Base-by-base conservation (phyloP, 257 asterid species). In the Solanum rostratum region DNA sequence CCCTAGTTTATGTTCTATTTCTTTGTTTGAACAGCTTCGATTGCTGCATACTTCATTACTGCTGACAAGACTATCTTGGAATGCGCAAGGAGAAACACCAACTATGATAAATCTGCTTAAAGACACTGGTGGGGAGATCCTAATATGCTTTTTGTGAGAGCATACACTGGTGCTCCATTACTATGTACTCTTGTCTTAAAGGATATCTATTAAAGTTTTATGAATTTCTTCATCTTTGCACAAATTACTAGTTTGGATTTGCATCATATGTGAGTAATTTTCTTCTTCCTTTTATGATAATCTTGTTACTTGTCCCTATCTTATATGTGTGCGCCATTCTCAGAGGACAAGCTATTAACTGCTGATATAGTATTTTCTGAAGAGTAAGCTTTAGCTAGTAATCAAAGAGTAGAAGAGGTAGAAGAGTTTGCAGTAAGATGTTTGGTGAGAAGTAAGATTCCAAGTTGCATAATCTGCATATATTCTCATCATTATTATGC, bases 21-120 rank as follows among this genome's bases (percentile, higher is more conserved):
- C 27, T 39, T 81, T 33, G 30, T 74, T 46, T 74, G 87, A 70
- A 84, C 94, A 93, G 98, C 97, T 71, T 92, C 98, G 7, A 91
- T 93, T 83, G 95, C 98, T 30, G 92, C 97, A 7, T 95, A 92
- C 90, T 95, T 95, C 92, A 93, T 95, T 85, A 91, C 96, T 33
- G 96, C 97, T 1, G 97, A 95, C 88, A 93, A 93, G 88, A 92
- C 96, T 53, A 93, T 95, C 68, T 84, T 93, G 91, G 94, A 92
- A 87, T 91, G 95, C 8, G 97, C 97, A 60, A 89, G 95, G 94
- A 89, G 89, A 85, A 95, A 93, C 81, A 68, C 96, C 6, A 91
- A 89, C 3, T 92, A 92, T 69, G 92, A 88, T 84, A 88, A 89
- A 79, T 83, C 90, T 66, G 49, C 86, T 69, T 90, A 82, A 83